These are phyloP conservation scores for Cladosporium austrohemisphaericum DNA, from an alignment of 2,329 filamentous ascomycete species.

Conservation along the genomic window DNA sequence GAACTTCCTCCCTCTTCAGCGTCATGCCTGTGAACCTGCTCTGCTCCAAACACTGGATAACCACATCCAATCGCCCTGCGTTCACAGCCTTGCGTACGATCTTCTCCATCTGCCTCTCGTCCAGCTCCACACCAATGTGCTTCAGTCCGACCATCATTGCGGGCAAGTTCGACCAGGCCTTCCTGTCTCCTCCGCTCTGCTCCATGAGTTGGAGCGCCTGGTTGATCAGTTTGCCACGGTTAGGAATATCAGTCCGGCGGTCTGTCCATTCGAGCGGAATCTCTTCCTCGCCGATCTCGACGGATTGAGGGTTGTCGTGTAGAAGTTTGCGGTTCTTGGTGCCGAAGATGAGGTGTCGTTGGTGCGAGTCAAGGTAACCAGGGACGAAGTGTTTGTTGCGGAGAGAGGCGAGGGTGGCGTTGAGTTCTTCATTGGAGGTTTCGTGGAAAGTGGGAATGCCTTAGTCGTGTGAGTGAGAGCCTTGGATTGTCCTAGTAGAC, in stretches of 20 bases:
- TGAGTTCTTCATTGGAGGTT: conserved; percentile 40
- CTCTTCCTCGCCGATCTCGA: conserved; percentile 41
- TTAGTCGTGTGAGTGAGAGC: conserved; percentile 12
- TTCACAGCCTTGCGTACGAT: conserved; percentile 32
- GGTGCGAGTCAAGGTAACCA: conserved; percentile 38
- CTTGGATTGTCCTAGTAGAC: background rate
- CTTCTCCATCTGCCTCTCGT: conserved; percentile 28
- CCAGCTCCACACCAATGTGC: conserved; percentile 21
- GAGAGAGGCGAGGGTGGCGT: conserved; percentile 37
- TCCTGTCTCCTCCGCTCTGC: conserved; percentile 18
- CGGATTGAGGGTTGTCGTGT: conserved; percentile 41
- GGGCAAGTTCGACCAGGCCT: conserved; percentile 36
- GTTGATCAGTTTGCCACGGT: conserved; percentile 25
- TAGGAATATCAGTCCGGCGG: conserved; percentile 30
- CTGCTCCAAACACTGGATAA: conserved; percentile 33
- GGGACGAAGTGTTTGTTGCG: conserved; percentile 46
- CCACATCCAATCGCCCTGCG: conserved; percentile 28
- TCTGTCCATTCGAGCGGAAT: conserved; percentile 34
- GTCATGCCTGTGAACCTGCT: conserved; percentile 33
- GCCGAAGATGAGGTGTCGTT: conserved; percentile 42
- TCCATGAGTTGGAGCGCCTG: conserved; percentile 31
- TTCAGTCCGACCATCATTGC: conserved; percentile 33
- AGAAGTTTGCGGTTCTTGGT: conserved; percentile 40
- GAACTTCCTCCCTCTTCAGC: conserved; percentile 30
- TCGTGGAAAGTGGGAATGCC: conserved; percentile 41